Evolutionary conservation across 1,284 basidiomycete species (phyloP), one percentile per base, ranked within the genome.

Genomic region (Puccinia triticina): DNA sequence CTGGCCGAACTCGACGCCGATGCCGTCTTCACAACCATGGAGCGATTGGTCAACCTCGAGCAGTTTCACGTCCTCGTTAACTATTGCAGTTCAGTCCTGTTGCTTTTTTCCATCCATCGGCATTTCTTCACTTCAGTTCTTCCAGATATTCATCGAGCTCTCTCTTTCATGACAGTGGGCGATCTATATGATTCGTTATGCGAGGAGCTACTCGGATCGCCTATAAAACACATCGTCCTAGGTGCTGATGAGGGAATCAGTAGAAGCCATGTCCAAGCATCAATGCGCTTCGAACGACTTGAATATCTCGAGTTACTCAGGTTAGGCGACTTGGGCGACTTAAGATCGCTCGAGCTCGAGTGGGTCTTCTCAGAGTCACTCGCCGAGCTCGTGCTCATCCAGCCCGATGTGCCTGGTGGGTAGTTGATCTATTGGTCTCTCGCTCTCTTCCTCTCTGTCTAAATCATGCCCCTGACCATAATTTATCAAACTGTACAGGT

Each of bases 251-350:
- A 82, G 40, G 80, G 80, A 1, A 75, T 82, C 14, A 69, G 80
- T 66, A n/a, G 80, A 46, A 53, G 43, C 46, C 80, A 82, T 55
- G 80, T 82, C 14, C 80, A 82, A 69, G 80, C 80, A 23, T 82
- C 80, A 18, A 74, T 82, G 71, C 37, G 80, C 23, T 82, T 75
- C 26, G 26, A 40, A 50, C n/a, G n/a, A n/a, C 43, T 82, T 26
- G 21, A 72, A 43, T 67, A 50, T 26, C 72, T 82, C 26, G 67
- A 82, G 48, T 53, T 82, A 29, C 32, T 75, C 46, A 37, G 80
- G 46, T 50, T 82, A 21, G 80, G 72, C 21, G 48, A 64, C 5
- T 37, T 82, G 32, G 72, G 72, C 5, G 80, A 82, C 40, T 59
- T 82, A 23, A 48, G 26, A 50, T 50, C 37, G 14, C 59, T 82